Conservation (phyloP, 2,329 filamentous ascomycete species). For the Corinectria fuckeliana region DNA sequence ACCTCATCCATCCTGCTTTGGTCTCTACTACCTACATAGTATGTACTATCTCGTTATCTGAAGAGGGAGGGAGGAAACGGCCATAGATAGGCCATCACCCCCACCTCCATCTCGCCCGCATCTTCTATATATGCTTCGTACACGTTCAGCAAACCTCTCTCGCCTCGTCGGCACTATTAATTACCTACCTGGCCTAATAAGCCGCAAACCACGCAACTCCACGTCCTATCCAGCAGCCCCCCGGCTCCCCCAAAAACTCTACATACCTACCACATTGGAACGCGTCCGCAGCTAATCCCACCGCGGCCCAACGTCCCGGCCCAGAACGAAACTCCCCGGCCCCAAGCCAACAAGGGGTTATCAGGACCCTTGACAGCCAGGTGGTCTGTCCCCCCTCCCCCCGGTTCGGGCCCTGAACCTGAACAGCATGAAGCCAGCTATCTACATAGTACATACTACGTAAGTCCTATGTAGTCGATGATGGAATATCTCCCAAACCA, state of each 20-base stretch:
- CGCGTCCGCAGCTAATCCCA: conserved; percentile 7
- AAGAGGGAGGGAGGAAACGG: no score
- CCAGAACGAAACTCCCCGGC: not conserved
- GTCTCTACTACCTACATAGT: not conserved
- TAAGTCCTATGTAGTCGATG: no score
- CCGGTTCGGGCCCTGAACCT: not conserved
- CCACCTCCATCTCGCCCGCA: not conserved
- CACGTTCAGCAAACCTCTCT: no score
- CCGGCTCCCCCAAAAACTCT: not conserved
- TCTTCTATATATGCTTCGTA: no score
- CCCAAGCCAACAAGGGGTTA: conserved; percentile 1
- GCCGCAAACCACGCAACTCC: conserved; percentile 4
- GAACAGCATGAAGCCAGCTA: not conserved
- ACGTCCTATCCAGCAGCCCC: not conserved
- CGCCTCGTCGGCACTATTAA: not conserved
- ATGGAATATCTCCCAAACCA: not conserved
- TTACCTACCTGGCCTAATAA: not conserved
- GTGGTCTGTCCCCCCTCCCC: no score
- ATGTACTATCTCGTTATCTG: no score
- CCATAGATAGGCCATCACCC: no score
- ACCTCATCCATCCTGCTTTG: conserved; percentile 1
- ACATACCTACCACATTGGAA: not conserved
- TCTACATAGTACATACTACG: no score
- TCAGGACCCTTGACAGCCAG: conserved; percentile 1
- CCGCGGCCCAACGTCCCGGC: conserved; percentile 3